Evolutionary conservation across 148 eudicot species (phyloP).

Genomic region (Hydrangea macrophylla): DNA sequence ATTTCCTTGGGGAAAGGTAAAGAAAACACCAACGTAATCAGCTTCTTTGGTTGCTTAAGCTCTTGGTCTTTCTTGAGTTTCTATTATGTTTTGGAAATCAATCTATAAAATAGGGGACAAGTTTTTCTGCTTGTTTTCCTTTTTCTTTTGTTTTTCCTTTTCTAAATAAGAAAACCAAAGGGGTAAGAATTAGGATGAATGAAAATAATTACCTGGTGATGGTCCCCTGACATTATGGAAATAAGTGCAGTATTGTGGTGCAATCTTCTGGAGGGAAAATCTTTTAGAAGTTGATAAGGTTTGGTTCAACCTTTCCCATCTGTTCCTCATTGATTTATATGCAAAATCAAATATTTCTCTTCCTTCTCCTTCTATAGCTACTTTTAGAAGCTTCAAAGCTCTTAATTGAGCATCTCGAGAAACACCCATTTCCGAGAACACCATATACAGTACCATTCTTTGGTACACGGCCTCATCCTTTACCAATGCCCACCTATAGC

Average conservation of each 20-base stretch:
- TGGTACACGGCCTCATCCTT: constrained; percentile 51
- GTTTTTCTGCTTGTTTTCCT: too few species aligned
- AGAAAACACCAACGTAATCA: too few species aligned
- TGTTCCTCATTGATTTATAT: constrained; percentile 37
- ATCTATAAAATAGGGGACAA: too few species aligned
- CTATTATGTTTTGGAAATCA: too few species aligned
- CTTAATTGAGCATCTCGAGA: constrained; percentile 68
- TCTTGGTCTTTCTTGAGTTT: too few species aligned
- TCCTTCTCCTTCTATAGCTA: constrained; percentile 41
- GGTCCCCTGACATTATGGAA: constrained; percentile 42
- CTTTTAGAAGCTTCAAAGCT: constrained; percentile 56
- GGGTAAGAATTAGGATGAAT: background rate
- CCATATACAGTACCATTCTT: constrained; percentile 39
- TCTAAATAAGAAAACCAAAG: too few species aligned
- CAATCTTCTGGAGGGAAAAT: constrained; percentile 48
- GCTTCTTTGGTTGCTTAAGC: too few species aligned
- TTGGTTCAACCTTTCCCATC: constrained; percentile 42
- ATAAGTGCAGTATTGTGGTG: constrained; percentile 54
- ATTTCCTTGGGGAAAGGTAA: too few species aligned
- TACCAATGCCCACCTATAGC: constrained; percentile 68
- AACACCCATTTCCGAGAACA: constrained; percentile 28
- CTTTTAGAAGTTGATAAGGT: constrained; percentile 42
- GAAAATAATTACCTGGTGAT: constrained; percentile 62
- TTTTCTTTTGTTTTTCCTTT: too few species aligned
- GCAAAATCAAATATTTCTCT: constrained; percentile 47